phyloP scores from a whole-genome alignment of 768 basidiomycete species.

The Naganishia vishniacii region DNA sequence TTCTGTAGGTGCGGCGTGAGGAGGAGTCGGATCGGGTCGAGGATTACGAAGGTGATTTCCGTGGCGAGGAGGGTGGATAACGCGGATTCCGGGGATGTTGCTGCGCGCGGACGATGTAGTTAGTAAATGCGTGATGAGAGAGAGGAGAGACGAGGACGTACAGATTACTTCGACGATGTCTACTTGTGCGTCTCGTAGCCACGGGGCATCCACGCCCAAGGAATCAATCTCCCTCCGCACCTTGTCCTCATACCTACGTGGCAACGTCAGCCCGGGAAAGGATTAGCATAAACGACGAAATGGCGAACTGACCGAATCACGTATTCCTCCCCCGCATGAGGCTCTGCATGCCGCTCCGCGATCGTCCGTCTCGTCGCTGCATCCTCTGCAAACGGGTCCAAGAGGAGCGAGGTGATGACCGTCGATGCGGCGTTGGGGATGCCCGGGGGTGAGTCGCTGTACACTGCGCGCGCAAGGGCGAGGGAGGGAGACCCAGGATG shows the following conservation, averaged over 20 bases:
- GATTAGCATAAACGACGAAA: not conserved
- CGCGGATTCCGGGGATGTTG: conserved; percentile 19
- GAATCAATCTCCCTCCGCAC: not conserved
- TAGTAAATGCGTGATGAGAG: not conserved
- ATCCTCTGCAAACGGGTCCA: conserved; percentile 39
- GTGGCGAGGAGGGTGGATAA: conserved; percentile 29
- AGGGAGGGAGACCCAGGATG: no score
- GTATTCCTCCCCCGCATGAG: not conserved
- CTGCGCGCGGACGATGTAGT: no score
- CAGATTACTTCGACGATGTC: conserved; percentile 35
- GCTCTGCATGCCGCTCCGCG: conserved; percentile 27
- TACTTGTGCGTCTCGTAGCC: conserved; percentile 32
- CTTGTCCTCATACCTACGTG: conserved; percentile 2
- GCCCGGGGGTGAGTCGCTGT: not conserved
- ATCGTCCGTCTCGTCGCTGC: conserved; percentile 27
- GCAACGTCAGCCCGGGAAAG: not conserved
- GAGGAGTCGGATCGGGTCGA: conserved; percentile 42
- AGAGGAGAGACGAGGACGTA: conserved; percentile 13
- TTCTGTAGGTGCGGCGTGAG: conserved; percentile 25
- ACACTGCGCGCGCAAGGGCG: not conserved
- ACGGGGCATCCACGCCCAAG: conserved; percentile 27
- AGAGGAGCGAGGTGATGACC: conserved; percentile 38
- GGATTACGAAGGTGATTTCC: conserved; percentile 33
- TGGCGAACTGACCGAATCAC: conserved; percentile 16
- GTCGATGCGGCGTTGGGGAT: conserved; percentile 11